Conservation (phyloP, 2,329 filamentous ascomycete species). For the Verticillium nonalfalfae region DNA sequence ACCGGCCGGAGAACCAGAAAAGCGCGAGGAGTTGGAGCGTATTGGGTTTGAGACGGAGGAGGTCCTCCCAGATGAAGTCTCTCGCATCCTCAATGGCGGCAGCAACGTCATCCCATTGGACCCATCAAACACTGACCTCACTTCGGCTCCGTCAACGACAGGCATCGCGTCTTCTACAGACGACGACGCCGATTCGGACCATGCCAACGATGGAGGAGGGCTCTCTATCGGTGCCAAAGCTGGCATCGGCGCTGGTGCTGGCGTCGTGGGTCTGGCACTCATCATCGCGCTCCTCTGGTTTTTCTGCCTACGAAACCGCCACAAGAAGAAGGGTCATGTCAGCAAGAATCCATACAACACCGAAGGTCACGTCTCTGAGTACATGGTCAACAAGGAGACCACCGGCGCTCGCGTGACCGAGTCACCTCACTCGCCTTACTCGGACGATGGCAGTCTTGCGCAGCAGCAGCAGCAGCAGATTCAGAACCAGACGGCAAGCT, state of each 20-base stretch:
- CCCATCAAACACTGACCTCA: neutral
- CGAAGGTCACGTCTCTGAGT: slow-evolving; percentile 22
- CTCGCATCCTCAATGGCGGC: neutral
- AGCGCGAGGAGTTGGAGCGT: too few relatives aligned
- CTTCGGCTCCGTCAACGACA: neutral
- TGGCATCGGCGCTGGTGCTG: slow-evolving; percentile 38
- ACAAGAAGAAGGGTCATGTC: slow-evolving; percentile 18
- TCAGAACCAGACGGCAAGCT: slow-evolving; percentile 2
- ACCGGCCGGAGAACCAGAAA: neutral
- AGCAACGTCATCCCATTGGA: neutral
- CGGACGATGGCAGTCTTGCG: slow-evolving; percentile 28
- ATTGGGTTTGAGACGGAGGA: neutral
- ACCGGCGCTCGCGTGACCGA: slow-evolving; percentile 26
- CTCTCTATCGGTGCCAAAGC: slow-evolving; percentile 36
- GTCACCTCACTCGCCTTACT: slow-evolving; percentile 35
- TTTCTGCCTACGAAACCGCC: slow-evolving; percentile 25
- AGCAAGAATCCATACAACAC: slow-evolving; percentile 19
- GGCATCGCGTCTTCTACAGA: neutral
- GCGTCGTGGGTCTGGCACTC: slow-evolving; percentile 29
- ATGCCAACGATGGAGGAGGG: slow-evolving; percentile 7
- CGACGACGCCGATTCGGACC: neutral
- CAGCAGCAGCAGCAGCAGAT: slow-evolving; percentile 5
- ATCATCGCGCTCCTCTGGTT: slow-evolving; percentile 34
- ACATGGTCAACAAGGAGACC: slow-evolving; percentile 40
- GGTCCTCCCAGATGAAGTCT: neutral